These are phyloP conservation scores for Penicillium maclennaniae DNA, from an alignment of 495 filamentous ascomycete species.

Conservation along the genomic window DNA sequence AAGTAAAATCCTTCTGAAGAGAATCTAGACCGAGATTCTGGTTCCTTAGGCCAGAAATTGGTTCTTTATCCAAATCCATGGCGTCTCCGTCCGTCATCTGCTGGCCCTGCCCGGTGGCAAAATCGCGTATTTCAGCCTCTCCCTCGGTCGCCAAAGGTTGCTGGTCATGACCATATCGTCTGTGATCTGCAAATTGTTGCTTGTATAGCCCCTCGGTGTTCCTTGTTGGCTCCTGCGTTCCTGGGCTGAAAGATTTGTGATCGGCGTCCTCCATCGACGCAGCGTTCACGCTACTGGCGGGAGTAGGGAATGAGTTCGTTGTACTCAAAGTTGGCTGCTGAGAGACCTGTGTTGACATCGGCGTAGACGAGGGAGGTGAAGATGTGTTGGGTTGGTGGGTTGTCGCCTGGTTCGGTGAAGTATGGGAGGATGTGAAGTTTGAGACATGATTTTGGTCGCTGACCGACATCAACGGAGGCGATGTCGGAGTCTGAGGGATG, in stretches of 20 bases:
- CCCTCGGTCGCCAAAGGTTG: conserved; percentile 12
- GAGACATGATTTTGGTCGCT: conserved; percentile 47
- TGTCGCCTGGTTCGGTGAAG: conserved; percentile 44
- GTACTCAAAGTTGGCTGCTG: conserved; percentile 41
- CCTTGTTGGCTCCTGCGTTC: conserved; percentile 19
- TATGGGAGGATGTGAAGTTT: conserved; percentile 43
- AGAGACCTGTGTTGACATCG: conserved; percentile 46
- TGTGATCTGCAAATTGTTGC: conserved; percentile 29
- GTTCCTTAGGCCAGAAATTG: conserved; percentile 10
- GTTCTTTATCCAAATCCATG: conserved; percentile 39
- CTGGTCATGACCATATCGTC: conserved; percentile 39
- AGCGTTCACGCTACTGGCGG: conserved; percentile 43
- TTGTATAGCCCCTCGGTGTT: conserved; percentile 12
- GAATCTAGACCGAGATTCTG: conserved; percentile 38
- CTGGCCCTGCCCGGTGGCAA: conserved; percentile 16
- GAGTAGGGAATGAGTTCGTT: conserved; percentile 45
- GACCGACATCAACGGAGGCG: conserved; percentile 53
- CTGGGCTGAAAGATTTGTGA: conserved; percentile 27
- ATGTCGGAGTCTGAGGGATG: conserved; percentile 44
- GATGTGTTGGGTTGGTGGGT: conserved; percentile 38
- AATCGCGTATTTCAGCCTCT: conserved; percentile 25
- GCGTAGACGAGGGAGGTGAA: conserved; percentile 43
- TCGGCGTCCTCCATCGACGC: conserved; percentile 34
- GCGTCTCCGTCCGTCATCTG: conserved; percentile 23
- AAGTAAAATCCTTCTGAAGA: conserved; percentile 43